phyloP scores from a whole-genome alignment of 768 basidiomycete species.

The Rossbeevera mucosa region DNA sequence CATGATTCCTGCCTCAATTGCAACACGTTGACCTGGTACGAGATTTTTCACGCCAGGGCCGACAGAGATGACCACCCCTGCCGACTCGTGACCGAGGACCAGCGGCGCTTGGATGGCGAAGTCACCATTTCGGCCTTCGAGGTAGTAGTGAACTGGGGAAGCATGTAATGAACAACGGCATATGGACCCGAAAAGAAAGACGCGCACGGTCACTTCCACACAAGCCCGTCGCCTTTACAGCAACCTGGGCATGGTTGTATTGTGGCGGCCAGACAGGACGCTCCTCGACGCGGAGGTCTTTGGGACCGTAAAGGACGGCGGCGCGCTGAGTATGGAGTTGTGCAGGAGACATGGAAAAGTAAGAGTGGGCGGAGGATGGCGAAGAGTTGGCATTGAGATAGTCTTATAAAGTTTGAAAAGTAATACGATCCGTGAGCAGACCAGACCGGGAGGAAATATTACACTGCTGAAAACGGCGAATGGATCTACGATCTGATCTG shows the following conservation, averaged over 20 bases:
- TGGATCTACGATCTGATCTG: slow-evolving; percentile 25
- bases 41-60: slow-evolving; percentile 65
- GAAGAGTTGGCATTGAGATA: slow-evolving; percentile 22
- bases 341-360: slow-evolving; percentile 38
- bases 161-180: not conserved
- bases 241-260: slow-evolving; percentile 73
- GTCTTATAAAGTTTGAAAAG: slow-evolving; percentile 33
- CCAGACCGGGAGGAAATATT: slow-evolving; percentile 25
- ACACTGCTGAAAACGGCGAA: slow-evolving; percentile 20
- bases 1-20: slow-evolving; percentile 89
- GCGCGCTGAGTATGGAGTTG: slow-evolving; percentile 58
- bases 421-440: slow-evolving; percentile 24
- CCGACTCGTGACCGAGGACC: slow-evolving; percentile 90
- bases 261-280: slow-evolving; percentile 70
- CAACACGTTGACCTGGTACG: slow-evolving; percentile 78
- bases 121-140: slow-evolving; percentile 86
- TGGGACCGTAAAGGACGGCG: slow-evolving; percentile 78
- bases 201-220: slow-evolving; percentile 80
- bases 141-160: slow-evolving; percentile 80
- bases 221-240: slow-evolving; percentile 78
- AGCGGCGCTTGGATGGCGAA: slow-evolving; percentile 83
- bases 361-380: slow-evolving; percentile 20
- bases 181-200: not conserved
- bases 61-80: slow-evolving; percentile 83
- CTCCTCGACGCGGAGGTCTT: slow-evolving; percentile 76